Evolutionary conservation across 371 early-diverging fungal genomes (phyloP), one percentile per base, ranked within the genome.

Genomic region (Mucor mucedo): DNA sequence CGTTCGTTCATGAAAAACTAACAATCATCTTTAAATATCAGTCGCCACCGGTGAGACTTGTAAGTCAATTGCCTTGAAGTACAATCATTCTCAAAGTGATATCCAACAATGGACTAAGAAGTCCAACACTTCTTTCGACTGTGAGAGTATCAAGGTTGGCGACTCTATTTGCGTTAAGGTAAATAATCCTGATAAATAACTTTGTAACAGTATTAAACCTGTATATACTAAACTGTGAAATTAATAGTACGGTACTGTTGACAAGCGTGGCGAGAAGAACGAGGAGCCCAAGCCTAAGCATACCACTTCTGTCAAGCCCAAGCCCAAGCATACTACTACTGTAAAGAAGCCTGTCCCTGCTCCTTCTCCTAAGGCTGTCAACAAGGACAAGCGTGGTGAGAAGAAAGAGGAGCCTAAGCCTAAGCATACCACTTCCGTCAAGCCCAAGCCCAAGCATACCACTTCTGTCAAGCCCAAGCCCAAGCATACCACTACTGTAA

Each of bases 21-120:
- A 42, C 21, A n/a, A 42, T 42, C 44, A 9, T 9, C 6, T 13
- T 13, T 42, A 14, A 14, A 14, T 42, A 42, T 14, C 13, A 42
- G 44, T 42, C 44, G n/a, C 2, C 11, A 0, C 11, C n/a, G 14
- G n/a, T 10, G 44, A 42, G 44, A 42, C 44, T 11, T 42, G 44
- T 13, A 10, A 42, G n/a, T 14, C 14, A 4, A 42, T 42, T n/a
- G 44, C 44, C n/a, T 10, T 2, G n/a, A 42, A 42, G 44, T 42
- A 42, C 44, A n/a, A n/a, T 11, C 44, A 42, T 10, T 13, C 44
- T n/a, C 10, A 42, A n/a, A 4, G 10, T 42, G 44, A 42, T 42
- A 42, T 42, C n/a, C 14, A 42, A 42, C 44, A 42, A 42, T 42
- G 44, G 44, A 42, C 44, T 13, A 42, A 42, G 44, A 42, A 42